A percentile compares a stretch with the other conserved stretches of the same genome.
These are phyloP conservation scores for Murraya paniculata DNA, from an alignment of 345 rosid species.

Conservation along the genomic window DNA sequence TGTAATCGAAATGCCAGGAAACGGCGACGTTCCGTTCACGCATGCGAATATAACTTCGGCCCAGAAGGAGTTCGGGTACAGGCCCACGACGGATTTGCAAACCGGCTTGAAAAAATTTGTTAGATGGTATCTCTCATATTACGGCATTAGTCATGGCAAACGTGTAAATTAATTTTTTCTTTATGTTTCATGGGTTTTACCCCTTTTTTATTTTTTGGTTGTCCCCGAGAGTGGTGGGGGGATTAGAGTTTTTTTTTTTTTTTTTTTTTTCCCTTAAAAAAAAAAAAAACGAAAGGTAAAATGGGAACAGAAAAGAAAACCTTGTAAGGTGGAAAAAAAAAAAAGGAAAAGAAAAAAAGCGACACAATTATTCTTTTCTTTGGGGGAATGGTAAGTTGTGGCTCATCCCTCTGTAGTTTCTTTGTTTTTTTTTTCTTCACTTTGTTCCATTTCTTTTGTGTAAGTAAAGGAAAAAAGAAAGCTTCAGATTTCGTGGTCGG, in stretches of 20 bases:
- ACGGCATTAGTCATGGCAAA: conserved; percentile 62
- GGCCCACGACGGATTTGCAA: conserved; percentile 80
- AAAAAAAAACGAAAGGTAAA: background rate
- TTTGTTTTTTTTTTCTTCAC: background rate
- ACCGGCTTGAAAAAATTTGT: conserved; percentile 83
- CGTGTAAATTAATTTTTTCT: conserved; percentile 33
- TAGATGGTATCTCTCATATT: conserved; percentile 73
- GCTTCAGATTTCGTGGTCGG: background rate
- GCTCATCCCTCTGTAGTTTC: background rate
- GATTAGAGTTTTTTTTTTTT: too few relatives aligned
- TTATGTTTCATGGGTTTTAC: conserved; percentile 5
- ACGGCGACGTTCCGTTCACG: conserved; percentile 90
- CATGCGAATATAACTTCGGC: conserved; percentile 82
- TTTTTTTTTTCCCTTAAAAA: too few relatives aligned
- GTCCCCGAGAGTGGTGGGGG: too few relatives aligned
- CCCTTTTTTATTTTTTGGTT: background rate
- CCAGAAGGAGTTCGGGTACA: conserved; percentile 59
- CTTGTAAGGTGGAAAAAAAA: background rate
- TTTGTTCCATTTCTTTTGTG: conserved; percentile 7
- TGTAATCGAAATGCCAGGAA: conserved; percentile 69
- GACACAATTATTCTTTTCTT: conserved; percentile 18
- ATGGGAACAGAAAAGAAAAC: background rate
- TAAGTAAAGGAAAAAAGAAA: conserved; percentile 10
- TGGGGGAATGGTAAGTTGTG: conserved; percentile 1
- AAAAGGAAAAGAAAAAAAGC: background rate